Evolutionary conservation across 306 rosid genomes (phyloP), one percentile per base, ranked within the genome.

Genomic region (Prunus mume): DNA sequence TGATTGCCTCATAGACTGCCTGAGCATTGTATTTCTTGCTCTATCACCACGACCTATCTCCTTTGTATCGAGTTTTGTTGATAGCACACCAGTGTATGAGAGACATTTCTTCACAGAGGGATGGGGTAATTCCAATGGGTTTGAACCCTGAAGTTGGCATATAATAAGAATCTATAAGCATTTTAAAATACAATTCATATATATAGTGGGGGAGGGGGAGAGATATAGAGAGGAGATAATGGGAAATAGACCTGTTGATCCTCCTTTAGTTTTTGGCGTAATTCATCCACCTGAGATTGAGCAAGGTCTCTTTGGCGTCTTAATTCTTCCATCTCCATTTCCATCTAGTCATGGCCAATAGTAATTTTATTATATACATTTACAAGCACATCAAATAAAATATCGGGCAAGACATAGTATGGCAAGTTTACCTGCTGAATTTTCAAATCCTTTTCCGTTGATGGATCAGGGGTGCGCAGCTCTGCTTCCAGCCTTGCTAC

Each of bases 401-500:
- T 54, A 18, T 12, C 18, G 68, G 51, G 24, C 30, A 28, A 25
- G 61, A 69, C 47, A 1, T 52, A 46, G 24, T 71, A 45, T 50
- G 47, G 50, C 51, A 7, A 75, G 81, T 50, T 71, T 80, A 93
- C 99, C 99, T 96, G 93, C 85, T 90, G 99, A 80, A 96, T 93
- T 86, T 96, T 96, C 81, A 83, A 72, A 71, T 96, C 99, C 72
- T 90, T 96, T 81, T 96, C 99, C 22, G 52, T 87, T 24, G 87
- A 64, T 25, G 98, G 98, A 79, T 96, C 99, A 64, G 99, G 99
- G 69, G 99, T 89, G 66, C 93, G 91, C 63, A 96, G 71, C 82
- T 72, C 99, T 66, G 98, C 99, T 87, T 93, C 99, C 78, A 96
- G 88, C 80, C 99, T 88, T 8, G 98, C 97, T 51, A 96, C 99